Base-by-base conservation (phyloP, 177 flowering plant genomes). In the Telopea speciosissima region DNA sequence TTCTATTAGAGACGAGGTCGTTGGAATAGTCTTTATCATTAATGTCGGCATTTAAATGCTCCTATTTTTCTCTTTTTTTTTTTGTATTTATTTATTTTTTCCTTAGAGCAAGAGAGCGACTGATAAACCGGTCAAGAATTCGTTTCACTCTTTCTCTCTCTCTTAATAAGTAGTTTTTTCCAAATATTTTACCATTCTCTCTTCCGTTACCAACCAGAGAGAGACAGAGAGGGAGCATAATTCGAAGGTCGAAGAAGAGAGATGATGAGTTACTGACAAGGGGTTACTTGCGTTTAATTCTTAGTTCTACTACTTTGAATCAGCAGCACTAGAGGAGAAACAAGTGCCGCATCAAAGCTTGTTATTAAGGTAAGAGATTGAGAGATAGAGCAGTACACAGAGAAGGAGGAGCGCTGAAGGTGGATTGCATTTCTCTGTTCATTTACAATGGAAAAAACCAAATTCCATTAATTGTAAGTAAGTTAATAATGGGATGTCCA, bases 301-400 rank as follows among this genome's bases (percentile, higher is more conserved):
- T 59, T 19, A 2, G 24, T 59, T 36, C 40, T 36, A 36, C 9
- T 36, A 19, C 10, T n/a, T n/a, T 56, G 70, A 62, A 54, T 68
- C 40, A 0, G 31, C 24, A 61, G 21, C 22, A 9, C 9, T 28
- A 21, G 63, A 28, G 62, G 22, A 58, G 26, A 16, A 58, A 68
- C 13, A 68, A 58, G 9, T 68, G 9, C 24, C 10, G 67, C 25
- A 62, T 42, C 66, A 62, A 8, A 42, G 58, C 52, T 70, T 44
- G 60, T 70, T n/a, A 14, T 4, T 21, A 62, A 70, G 72, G 72
- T 70, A 70, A 70, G 67, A 70, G 36, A 8, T 14, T 8, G 0
- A 65, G 22, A 31, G 10, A n/a, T 7, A 26, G 24, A 12, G 11
- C 21, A 54, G 54, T 68, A 16, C 70, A 25, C 70, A 31, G 23